Evolutionary conservation across 352 stramenopile species (phyloP).

Genomic region (Phytopythium sindhum): DNA sequence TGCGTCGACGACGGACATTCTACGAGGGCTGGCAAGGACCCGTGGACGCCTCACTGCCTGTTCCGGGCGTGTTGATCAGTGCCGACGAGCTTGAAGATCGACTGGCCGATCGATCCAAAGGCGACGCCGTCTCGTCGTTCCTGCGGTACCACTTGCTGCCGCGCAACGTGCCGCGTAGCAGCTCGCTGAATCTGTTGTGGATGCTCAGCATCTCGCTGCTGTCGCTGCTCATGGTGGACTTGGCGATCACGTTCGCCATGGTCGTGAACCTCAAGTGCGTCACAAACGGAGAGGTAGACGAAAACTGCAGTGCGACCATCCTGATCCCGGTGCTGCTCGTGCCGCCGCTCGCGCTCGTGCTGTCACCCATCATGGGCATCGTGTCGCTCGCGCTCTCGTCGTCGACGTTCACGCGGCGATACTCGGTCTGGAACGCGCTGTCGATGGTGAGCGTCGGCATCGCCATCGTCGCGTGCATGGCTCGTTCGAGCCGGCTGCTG

Average conservation of each 20-base stretch:
- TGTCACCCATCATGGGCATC: conserved; percentile 75
- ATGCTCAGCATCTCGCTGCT: conserved; percentile 66
- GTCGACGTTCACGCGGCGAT: conserved; percentile 63
- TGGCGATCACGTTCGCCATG: conserved; percentile 78
- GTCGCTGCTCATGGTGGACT: conserved; percentile 65
- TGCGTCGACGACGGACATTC: conserved; percentile 33
- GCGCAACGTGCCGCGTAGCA: conserved; percentile 52
- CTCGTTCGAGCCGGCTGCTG: conserved; percentile 63
- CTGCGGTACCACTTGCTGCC: conserved; percentile 48
- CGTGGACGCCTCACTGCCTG: conserved; percentile 67
- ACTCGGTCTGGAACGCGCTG: conserved; percentile 74
- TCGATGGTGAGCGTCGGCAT: conserved; percentile 77
- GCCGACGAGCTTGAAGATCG: conserved; percentile 65
- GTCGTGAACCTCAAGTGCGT: conserved; percentile 81
- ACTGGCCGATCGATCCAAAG: conserved; percentile 33
- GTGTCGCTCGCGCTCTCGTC: conserved; percentile 69
- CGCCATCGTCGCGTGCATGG: conserved; percentile 58
- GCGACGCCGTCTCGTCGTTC: conserved; percentile 40
- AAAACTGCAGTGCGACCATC: conserved; percentile 66
- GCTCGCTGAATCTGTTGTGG: conserved; percentile 56
- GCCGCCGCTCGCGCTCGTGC: conserved; percentile 61
- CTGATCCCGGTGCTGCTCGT: conserved; percentile 70
- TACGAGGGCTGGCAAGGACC: conserved; percentile 72
- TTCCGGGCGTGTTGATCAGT: conserved; percentile 68
- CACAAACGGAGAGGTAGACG: conserved; percentile 63